Percentiles rank a stretch among this genome's conserved stretches.
Conservation (phyloP, 228 moss, liverwort and hornwort genomes). For the Sphagnum magellanicum region DNA sequence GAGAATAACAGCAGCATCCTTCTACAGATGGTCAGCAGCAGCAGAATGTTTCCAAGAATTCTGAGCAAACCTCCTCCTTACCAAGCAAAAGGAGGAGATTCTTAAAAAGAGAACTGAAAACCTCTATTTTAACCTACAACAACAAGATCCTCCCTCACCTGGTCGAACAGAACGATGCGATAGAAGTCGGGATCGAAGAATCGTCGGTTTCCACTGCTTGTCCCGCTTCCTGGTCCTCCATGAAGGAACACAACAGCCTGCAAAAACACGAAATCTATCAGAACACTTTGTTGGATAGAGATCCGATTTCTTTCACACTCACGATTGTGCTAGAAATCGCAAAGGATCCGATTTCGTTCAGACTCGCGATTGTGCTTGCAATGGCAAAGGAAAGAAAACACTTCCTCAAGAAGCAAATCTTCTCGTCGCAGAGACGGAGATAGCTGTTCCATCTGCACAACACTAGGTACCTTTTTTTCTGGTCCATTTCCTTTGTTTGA, state of each 20-base stretch:
- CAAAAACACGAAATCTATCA: neutral
- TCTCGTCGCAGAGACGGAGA: too few species aligned
- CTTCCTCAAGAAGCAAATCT: neutral
- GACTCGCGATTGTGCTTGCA: neutral
- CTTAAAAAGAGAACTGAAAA: too few species aligned
- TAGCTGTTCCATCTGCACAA: too few species aligned
- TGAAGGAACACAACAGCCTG: conserved; percentile 79
- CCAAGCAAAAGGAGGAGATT: too few species aligned
- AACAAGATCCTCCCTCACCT: conserved; percentile 25
- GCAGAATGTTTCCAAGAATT: too few species aligned
- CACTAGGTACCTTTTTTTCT: too few species aligned
- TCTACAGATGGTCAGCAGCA: too few species aligned
- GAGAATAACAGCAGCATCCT: neutral
- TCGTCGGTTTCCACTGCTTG: conserved; percentile 55
- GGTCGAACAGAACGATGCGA: conserved; percentile 80
- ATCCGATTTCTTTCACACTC: neutral
- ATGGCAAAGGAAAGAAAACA: too few species aligned
- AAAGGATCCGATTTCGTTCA: too few species aligned
- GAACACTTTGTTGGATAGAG: neutral
- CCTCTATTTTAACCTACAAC: too few species aligned
- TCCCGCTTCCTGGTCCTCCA: conserved; percentile 70
- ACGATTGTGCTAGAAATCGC: neutral
- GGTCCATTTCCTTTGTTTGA: too few species aligned
- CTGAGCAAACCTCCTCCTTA: too few species aligned
- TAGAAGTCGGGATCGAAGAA: conserved; percentile 78